Evolutionary conservation across 306 rosid genomes (phyloP).

Genomic region (Delonix regia): DNA sequence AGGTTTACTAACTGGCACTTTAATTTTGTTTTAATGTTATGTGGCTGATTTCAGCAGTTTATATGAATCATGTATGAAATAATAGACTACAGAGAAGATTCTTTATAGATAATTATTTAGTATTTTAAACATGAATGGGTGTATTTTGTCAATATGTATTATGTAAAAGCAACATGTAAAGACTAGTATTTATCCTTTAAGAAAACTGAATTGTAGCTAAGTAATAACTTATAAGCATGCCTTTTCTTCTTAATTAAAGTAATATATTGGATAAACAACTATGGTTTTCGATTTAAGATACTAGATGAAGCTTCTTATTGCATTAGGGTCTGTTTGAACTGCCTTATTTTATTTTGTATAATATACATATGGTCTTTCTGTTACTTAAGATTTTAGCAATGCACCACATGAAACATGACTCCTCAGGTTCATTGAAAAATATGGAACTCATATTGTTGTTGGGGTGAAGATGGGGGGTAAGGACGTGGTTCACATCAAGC

Average conservation of each 20-base stretch:
- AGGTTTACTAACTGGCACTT: background rate
- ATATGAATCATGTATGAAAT: background rate
- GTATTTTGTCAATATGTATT: background rate
- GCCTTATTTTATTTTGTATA: background rate
- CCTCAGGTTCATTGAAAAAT: constrained; percentile 91
- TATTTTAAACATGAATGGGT: background rate
- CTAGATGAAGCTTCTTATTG: background rate
- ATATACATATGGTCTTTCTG: background rate
- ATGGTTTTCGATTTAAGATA: background rate
- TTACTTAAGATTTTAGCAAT: constrained; percentile 21
- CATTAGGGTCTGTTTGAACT: constrained; percentile 10
- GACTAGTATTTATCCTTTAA: background rate
- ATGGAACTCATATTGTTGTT: constrained; percentile 86
- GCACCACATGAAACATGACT: constrained; percentile 35
- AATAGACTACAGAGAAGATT: background rate
- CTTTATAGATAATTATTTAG: background rate
- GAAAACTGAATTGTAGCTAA: constrained; percentile 5
- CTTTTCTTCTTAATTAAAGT: constrained; percentile 5
- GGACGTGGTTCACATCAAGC: constrained; percentile 76
- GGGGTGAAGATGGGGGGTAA: constrained; percentile 97
- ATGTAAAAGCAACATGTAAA: background rate
- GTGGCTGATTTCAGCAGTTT: background rate
- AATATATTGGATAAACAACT: background rate
- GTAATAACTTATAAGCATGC: background rate
- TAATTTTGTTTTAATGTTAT: background rate